phyloP scores from a whole-genome alignment of 2,329 filamentous ascomycete species.

The Arachnomyces sp. region DNA sequence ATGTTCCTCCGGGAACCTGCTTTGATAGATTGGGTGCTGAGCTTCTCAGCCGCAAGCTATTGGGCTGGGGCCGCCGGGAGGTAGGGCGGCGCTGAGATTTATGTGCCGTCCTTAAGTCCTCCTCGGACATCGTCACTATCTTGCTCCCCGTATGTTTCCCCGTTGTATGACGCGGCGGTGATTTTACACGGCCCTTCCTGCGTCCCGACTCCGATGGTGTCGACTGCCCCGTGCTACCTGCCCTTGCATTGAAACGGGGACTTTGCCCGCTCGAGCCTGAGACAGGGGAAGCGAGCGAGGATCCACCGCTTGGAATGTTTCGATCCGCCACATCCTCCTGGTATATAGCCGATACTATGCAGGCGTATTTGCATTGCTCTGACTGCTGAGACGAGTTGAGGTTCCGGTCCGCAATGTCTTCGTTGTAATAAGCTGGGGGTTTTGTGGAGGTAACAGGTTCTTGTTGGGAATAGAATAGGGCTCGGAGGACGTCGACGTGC shows the following conservation, averaged over 20 bases:
- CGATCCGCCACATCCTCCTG: constrained; percentile 36
- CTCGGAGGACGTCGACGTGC: constrained; percentile 35
- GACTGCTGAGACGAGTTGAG: constrained; percentile 24
- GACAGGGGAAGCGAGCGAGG: constrained; percentile 16
- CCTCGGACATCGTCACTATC: constrained; percentile 13
- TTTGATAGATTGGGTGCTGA: constrained; percentile 26
- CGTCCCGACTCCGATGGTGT: too few species aligned
- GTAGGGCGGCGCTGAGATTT: constrained; percentile 4
- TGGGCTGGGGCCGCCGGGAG: constrained; percentile 5
- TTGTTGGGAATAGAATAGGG: constrained; percentile 28
- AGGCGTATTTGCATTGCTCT: constrained; percentile 18
- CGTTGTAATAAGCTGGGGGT: constrained; percentile 31
- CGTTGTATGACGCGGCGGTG: constrained; percentile 8
- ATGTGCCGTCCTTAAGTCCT: constrained; percentile 11
- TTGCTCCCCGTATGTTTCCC: constrained; percentile 7
- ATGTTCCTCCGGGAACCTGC: constrained; percentile 24
- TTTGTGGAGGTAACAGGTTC: constrained; percentile 22
- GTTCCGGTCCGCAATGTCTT: constrained; percentile 37
- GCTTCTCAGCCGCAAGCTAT: constrained; percentile 19
- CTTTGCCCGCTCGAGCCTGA: constrained; percentile 14
- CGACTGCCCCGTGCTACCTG: neutral
- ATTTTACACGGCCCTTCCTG: neutral
- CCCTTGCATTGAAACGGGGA: constrained; percentile 7
- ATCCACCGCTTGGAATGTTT: constrained; percentile 25
- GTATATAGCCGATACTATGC: constrained; percentile 27